A percentile compares a stretch with the other conserved stretches of the same genome.
Evolutionary conservation across 306 rosid species (phyloP).

Genomic region (Malus asiatica): DNA sequence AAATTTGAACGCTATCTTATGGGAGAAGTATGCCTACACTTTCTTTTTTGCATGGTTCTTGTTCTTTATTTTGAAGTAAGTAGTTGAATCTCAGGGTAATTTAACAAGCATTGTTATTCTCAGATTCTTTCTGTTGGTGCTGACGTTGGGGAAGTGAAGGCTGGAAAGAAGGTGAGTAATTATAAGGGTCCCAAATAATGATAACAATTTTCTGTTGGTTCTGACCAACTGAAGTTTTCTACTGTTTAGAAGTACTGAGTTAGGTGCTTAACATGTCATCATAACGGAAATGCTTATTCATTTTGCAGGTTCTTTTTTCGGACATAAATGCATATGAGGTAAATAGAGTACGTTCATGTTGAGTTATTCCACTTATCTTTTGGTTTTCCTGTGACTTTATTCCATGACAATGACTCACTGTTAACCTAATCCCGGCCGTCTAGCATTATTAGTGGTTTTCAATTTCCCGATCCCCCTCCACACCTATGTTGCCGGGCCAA

Average conservation of each 20-base stretch:
- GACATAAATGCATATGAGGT: constrained; percentile 92
- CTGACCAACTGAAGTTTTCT: not conserved
- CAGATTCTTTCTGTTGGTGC: constrained; percentile 77
- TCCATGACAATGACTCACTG: not conserved
- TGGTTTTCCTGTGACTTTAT: not conserved
- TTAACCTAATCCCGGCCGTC: not conserved
- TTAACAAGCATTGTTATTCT: constrained; percentile 13
- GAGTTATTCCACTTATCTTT: not conserved
- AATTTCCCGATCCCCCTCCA: not conserved
- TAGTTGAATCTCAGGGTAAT: not conserved
- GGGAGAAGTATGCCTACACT: constrained; percentile 57
- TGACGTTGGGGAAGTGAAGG: constrained; percentile 61
- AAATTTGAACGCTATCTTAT: constrained; percentile 82
- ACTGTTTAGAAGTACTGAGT: not conserved
- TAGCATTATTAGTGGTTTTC: not conserved
- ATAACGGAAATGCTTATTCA: not conserved
- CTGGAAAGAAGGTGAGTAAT: constrained; percentile 66
- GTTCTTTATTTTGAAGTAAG: not conserved
- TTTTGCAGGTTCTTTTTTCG: constrained; percentile 81
- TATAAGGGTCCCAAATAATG: not conserved
- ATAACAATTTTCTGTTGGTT: not conserved
- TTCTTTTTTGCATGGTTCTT: not conserved
- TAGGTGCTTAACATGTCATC: not conserved
- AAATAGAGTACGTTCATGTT: not conserved
- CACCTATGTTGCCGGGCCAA: not conserved